Conservation (phyloP, 495 filamentous ascomycete species). For the Parachaetomium inaequale region DNA sequence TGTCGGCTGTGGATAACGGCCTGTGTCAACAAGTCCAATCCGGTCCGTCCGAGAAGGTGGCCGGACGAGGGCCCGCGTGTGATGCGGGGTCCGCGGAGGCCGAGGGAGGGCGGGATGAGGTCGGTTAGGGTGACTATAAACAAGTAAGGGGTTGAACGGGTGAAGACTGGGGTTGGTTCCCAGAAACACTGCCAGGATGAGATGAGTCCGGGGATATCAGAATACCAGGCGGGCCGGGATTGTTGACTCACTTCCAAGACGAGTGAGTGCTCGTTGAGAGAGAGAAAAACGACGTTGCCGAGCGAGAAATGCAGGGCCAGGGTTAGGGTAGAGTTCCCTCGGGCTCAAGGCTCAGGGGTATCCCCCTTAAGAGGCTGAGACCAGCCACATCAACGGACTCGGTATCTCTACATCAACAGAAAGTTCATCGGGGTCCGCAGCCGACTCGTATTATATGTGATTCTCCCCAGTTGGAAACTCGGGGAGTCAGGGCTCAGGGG, state of each 20-base stretch:
- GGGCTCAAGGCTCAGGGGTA: not conserved
- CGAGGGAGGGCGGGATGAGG: not conserved
- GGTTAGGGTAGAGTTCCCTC: not conserved
- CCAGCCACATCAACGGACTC: not conserved
- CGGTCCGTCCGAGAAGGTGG: not conserved
- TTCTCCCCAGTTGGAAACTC: no score
- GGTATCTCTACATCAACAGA: no score
- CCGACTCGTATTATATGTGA: no score
- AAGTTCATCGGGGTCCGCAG: no score
- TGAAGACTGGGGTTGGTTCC: no score
- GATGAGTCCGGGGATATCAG: not conserved
- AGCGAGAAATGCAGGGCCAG: not conserved
- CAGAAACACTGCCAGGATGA: not conserved
- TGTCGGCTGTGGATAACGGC: not conserved
- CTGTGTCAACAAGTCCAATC: not conserved
- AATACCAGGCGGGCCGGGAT: not conserved
- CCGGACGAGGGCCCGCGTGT: not conserved
- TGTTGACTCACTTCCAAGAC: not conserved
- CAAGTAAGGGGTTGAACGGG: no score
- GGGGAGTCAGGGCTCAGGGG: not conserved
- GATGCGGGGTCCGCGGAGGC: conserved; percentile 3
- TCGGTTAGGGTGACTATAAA: not conserved
- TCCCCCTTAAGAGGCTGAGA: not conserved
- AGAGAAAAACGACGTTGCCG: not conserved
- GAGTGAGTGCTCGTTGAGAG: not conserved